phyloP scores from a whole-genome alignment of 306 rosid genomes.

The Vicia faba region DNA sequence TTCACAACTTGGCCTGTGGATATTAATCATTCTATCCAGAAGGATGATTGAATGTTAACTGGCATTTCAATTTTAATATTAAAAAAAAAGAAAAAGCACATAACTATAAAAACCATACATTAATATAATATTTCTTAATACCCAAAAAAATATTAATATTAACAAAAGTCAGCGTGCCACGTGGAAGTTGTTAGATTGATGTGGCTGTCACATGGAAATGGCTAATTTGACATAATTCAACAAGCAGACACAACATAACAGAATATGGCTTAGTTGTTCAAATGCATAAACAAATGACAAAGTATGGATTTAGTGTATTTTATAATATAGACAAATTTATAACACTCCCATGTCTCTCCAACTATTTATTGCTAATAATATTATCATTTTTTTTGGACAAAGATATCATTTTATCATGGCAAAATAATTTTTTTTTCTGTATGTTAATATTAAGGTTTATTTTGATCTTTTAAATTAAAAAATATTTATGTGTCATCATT shows the following conservation, averaged over 20 bases:
- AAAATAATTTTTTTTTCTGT: no score
- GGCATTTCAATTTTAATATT: conserved; percentile 48
- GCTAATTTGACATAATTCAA: conserved; percentile 37
- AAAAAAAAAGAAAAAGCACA: conserved; percentile 22
- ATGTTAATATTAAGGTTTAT: no score
- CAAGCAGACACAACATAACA: conserved; percentile 36
- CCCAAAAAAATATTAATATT: neutral
- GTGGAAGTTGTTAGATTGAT: conserved; percentile 29
- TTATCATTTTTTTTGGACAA: conserved; percentile 3
- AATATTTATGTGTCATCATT: no score
- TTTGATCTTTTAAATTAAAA: no score
- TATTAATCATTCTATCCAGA: conserved; percentile 43
- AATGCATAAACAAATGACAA: conserved; percentile 36
- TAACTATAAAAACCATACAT: conserved; percentile 35
- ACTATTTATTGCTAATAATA: conserved; percentile 19
- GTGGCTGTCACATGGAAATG: conserved; percentile 43
- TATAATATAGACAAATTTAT: conserved; percentile 37
- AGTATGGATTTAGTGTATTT: conserved; percentile 30
- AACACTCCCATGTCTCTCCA: conserved; percentile 45
- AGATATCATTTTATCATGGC: conserved; percentile 3
- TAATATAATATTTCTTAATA: neutral
- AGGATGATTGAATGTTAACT: conserved; percentile 44
- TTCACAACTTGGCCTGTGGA: conserved; percentile 34
- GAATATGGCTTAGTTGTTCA: conserved; percentile 56
- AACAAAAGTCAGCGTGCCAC: conserved; percentile 30